These are phyloP conservation scores for Fusarium metavorans DNA, from an alignment of 2,329 filamentous ascomycete species.

Conservation along the genomic window DNA sequence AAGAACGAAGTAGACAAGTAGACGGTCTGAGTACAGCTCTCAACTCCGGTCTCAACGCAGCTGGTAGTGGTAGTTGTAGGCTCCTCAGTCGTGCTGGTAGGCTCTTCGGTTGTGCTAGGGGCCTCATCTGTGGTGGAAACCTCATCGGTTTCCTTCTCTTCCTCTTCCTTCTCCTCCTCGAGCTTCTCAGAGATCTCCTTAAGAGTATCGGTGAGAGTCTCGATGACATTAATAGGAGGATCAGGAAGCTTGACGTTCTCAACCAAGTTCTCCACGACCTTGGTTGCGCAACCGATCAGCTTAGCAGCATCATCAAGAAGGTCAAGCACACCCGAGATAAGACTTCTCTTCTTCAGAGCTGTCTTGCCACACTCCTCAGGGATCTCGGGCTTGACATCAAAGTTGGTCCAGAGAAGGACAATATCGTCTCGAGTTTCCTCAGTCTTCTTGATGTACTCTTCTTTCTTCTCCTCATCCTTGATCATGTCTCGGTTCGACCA, in stretches of 20 bases:
- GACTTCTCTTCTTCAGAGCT: conserved; percentile 12
- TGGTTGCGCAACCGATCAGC: neutral
- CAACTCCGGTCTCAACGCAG: neutral
- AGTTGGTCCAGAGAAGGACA: conserved; percentile 5
- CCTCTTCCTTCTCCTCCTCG: conserved; percentile 11
- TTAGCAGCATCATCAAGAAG: neutral
- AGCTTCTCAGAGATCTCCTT: conserved; percentile 19
- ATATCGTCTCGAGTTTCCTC: conserved; percentile 16
- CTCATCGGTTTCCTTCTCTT: neutral
- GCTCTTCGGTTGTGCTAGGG: neutral
- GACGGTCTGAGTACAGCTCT: neutral
- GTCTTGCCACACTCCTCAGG: conserved; percentile 2
- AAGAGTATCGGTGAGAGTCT: conserved; percentile 20
- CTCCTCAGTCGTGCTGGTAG: neutral
- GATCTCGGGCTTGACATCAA: conserved; percentile 14
- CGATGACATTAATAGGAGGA: conserved; percentile 8
- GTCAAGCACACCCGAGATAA: conserved; percentile 14
- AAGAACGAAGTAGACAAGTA: neutral
- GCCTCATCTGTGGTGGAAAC: neutral
- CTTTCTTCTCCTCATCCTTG: conserved; percentile 4
- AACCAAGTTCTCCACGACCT: neutral
- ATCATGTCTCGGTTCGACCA: conserved; percentile 21
- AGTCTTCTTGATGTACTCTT: conserved; percentile 14
- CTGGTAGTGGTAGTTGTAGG: neutral
- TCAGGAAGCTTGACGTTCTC: conserved; percentile 9